Evolutionary conservation across 2,329 filamentous ascomycete species (phyloP).

Genomic region (Mycocentrospora acerina): DNA sequence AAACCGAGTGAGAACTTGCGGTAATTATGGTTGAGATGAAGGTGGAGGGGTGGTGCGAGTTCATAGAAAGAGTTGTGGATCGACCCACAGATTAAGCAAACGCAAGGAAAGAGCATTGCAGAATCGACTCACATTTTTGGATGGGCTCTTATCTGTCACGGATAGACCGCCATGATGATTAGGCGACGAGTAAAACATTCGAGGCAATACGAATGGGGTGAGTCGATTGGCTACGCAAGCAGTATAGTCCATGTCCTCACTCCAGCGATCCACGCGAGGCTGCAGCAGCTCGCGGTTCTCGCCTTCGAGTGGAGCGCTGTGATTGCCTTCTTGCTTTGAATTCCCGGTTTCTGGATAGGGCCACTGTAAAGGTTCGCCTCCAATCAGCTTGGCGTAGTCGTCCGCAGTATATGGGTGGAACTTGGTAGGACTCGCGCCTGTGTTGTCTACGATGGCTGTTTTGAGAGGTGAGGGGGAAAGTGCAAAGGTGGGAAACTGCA

Average conservation of each 20-base stretch:
- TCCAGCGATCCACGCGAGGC: slow-evolving; percentile 13
- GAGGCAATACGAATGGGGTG: slow-evolving; percentile 12
- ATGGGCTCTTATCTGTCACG: slow-evolving; percentile 25
- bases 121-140: slow-evolving; percentile 41
- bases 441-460: slow-evolving; percentile 8
- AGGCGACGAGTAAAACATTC: slow-evolving; percentile 36
- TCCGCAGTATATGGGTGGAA: slow-evolving; percentile 23
- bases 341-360: slow-evolving; percentile 12
- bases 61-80: slow-evolving; percentile 4
- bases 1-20: not conserved
- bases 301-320: slow-evolving; percentile 11
- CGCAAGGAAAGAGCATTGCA: slow-evolving; percentile 13
- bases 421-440: slow-evolving; percentile 25
- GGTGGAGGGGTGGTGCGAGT: not conserved
- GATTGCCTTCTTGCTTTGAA: slow-evolving; percentile 5
- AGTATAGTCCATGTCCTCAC: slow-evolving; percentile 13
- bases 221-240: slow-evolving; percentile 4
- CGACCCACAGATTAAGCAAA: slow-evolving; percentile 5
- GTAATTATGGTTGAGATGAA: slow-evolving; percentile 9
- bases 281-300: slow-evolving; percentile 4
- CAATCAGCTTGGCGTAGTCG: slow-evolving; percentile 32
- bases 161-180: slow-evolving; percentile 18
- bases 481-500: slow-evolving; percentile 18
- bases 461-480: slow-evolving; percentile 14
- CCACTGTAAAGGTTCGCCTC: slow-evolving; percentile 21